These are phyloP conservation scores for Urtica urens DNA, from an alignment of 306 rosid species.

Conservation along the genomic window DNA sequence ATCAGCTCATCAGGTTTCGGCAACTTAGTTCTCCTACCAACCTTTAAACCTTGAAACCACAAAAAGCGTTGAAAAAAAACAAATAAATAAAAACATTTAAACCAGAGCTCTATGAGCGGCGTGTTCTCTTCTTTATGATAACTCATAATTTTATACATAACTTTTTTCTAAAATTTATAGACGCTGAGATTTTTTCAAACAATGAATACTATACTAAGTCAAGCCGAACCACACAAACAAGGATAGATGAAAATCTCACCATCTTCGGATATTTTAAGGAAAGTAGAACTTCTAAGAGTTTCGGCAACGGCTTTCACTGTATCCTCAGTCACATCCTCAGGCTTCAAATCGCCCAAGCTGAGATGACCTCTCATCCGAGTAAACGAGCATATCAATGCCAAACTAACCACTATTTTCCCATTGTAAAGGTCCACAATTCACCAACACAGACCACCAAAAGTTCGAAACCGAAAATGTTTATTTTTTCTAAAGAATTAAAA, in stretches of 20 bases:
- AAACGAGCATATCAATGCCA: slow-evolving; percentile 74
- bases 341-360: slow-evolving; percentile 45
- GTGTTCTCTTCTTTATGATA: background rate
- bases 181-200: no score
- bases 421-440: slow-evolving; percentile 38
- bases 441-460: no score
- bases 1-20: slow-evolving; percentile 56
- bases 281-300: slow-evolving; percentile 38
- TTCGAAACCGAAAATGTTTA: no score
- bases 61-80: background rate
- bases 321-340: slow-evolving; percentile 37
- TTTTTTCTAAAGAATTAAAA: no score
- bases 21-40: slow-evolving; percentile 58
- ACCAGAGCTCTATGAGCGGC: background rate
- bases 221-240: background rate
- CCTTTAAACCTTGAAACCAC: slow-evolving; percentile 40
- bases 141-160: background rate
- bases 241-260: slow-evolving; percentile 29
- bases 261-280: slow-evolving; percentile 68
- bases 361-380: slow-evolving; percentile 70
- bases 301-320: slow-evolving; percentile 61
- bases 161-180: background rate
- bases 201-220: background rate
- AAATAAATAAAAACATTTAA: background rate
- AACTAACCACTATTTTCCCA: slow-evolving; percentile 41